Evolutionary conservation across 495 filamentous ascomycete species (phyloP).

Genomic region (Aspergillus affinis): DNA sequence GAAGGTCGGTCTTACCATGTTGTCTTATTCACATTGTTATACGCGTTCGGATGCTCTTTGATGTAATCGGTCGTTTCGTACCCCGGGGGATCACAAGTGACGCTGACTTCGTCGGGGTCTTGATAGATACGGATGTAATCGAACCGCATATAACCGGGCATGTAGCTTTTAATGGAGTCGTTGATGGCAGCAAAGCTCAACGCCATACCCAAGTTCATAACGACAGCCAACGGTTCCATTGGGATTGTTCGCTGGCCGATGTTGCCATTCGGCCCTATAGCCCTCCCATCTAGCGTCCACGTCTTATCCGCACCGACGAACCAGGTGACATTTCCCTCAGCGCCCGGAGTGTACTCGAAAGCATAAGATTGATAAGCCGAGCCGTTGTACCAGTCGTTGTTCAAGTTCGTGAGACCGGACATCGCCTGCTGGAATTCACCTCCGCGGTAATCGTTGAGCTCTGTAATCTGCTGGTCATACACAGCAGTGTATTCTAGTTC

Average conservation of each 20-base stretch:
- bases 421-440: constrained; percentile 73
- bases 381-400: constrained; percentile 76
- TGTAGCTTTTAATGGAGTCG: constrained; percentile 48
- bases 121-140: constrained; percentile 80
- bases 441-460: constrained; percentile 66
- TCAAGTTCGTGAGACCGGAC: constrained; percentile 68
- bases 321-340: constrained; percentile 62
- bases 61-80: constrained; percentile 76
- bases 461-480: constrained; percentile 57
- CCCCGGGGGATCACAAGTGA: constrained; percentile 71
- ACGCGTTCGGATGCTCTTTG: constrained; percentile 58
- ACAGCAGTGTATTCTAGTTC: constrained; percentile 58
- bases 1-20: constrained; percentile 29
- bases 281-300: constrained; percentile 64
- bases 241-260: constrained; percentile 69
- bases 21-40: constrained; percentile 66
- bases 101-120: constrained; percentile 52
- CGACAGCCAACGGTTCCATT: constrained; percentile 65
- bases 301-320: constrained; percentile 64
- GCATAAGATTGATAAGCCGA: constrained; percentile 69
- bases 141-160: constrained; percentile 70
- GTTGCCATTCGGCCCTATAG: constrained; percentile 72
- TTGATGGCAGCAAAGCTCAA: constrained; percentile 65
- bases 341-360: constrained; percentile 71
- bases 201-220: constrained; percentile 76